These are phyloP conservation scores for Starmerella etchellsii DNA, from an alignment of 805 yeast genomes.

Conservation along the genomic window DNA sequence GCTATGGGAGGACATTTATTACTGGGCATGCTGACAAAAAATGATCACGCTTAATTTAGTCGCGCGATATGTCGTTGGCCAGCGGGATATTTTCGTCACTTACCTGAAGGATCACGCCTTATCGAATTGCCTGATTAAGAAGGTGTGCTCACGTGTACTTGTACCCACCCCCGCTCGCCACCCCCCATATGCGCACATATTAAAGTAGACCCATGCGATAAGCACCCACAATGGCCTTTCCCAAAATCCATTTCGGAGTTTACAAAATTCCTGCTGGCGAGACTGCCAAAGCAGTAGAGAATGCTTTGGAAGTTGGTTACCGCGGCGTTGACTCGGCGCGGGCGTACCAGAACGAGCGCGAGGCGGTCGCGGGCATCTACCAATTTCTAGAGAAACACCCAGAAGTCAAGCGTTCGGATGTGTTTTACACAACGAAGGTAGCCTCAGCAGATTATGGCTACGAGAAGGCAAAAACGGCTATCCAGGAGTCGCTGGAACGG, in stretches of 20 bases:
- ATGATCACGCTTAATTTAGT: too few species aligned
- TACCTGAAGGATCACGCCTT: too few species aligned
- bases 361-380: conserved; percentile 31
- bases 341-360: conserved; percentile 49
- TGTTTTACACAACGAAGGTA: conserved; percentile 50
- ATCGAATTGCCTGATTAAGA: too few species aligned
- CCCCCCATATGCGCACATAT: too few species aligned
- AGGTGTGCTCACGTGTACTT: too few species aligned
- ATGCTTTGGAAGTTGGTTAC: conserved; percentile 53
- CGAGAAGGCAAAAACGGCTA: conserved; percentile 42
- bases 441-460: conserved; percentile 53
- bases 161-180: too few species aligned
- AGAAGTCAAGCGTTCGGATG: conserved; percentile 38
- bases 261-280: conserved; percentile 17
- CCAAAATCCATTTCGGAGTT: conserved; percentile 22
- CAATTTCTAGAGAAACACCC: conserved; percentile 18
- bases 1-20: too few species aligned
- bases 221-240: conserved; percentile 12
- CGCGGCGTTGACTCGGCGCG: conserved; percentile 64
- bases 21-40: too few species aligned
- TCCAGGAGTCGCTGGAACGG: conserved; percentile 39
- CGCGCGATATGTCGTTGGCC: too few species aligned
- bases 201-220: too few species aligned
- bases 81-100: too few species aligned
- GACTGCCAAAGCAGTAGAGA: conserved; percentile 32